phyloP scores from a whole-genome alignment of 2,329 filamentous ascomycete genomes.

The Eutypella sp. region DNA sequence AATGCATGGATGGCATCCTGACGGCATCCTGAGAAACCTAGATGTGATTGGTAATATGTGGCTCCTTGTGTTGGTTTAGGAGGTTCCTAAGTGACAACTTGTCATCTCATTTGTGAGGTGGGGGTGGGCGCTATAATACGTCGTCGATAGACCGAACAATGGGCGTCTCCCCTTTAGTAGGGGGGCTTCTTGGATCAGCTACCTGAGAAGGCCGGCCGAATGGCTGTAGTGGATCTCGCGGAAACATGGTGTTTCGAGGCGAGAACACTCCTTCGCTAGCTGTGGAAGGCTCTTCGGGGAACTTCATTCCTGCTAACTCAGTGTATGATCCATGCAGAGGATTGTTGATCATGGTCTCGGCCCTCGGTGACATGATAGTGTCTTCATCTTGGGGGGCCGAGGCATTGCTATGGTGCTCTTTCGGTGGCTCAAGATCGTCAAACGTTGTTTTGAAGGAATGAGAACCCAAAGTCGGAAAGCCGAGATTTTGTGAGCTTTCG shows the following conservation, averaged over 20 bases:
- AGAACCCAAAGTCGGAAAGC: slow-evolving; percentile 35
- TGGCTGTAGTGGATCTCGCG: slow-evolving; percentile 46
- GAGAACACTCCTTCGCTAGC: slow-evolving; percentile 50
- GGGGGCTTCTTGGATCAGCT: slow-evolving; percentile 68
- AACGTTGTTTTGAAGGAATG: slow-evolving; percentile 19
- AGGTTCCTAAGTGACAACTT: not conserved
- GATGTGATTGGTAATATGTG: too few species aligned
- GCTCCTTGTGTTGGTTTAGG: too few species aligned
- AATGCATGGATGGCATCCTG: not conserved
- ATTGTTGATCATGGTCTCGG: slow-evolving; percentile 67
- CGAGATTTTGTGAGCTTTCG: slow-evolving; percentile 33
- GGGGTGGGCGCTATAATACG: slow-evolving; percentile 48
- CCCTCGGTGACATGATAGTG: slow-evolving; percentile 65
- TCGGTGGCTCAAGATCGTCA: slow-evolving; percentile 13
- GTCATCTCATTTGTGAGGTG: too few species aligned
- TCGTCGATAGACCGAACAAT: slow-evolving; percentile 77
- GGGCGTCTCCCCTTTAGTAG: slow-evolving; percentile 67
- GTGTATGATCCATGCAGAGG: slow-evolving; percentile 49
- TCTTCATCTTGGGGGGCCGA: slow-evolving; percentile 40
- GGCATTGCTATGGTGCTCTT: slow-evolving; percentile 33
- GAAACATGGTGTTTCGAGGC: slow-evolving; percentile 47
- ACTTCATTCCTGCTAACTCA: slow-evolving; percentile 43
- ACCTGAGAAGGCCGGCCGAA: slow-evolving; percentile 48
- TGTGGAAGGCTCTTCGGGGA: slow-evolving; percentile 48
- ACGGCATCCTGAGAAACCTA: too few species aligned